phyloP scores from a whole-genome alignment of 257 asterid species.

The Solanum arcanum region DNA sequence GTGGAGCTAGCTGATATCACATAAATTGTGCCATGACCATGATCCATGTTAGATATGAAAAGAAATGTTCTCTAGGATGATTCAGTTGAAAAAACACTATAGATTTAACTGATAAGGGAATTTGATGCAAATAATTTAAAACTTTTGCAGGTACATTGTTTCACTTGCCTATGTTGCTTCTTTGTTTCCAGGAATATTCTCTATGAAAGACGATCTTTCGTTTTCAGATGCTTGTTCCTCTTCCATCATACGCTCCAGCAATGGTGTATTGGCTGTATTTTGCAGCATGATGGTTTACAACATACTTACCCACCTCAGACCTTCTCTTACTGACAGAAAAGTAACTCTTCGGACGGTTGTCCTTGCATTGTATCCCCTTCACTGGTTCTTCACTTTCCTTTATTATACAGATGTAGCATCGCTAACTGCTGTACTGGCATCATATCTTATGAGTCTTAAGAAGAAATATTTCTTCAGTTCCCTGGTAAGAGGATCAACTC shows the following conservation, averaged over 20 bases:
- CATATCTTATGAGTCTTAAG: constrained; percentile 65
- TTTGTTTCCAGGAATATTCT: constrained; percentile 66
- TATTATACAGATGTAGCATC: constrained; percentile 95
- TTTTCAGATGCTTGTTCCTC: constrained; percentile 62
- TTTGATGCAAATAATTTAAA: constrained; percentile 20
- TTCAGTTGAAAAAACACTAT: background rate
- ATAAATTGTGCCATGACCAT: background rate
- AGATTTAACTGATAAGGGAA: background rate
- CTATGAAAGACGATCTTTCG: constrained; percentile 30
- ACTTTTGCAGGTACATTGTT: constrained; percentile 81
- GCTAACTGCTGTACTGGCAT: constrained; percentile 71
- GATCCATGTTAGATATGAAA: background rate
- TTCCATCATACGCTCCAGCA: constrained; percentile 58
- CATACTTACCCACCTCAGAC: constrained; percentile 52
- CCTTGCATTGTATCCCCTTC: constrained; percentile 78
- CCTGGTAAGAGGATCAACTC: constrained; percentile 40
- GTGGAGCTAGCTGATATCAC: background rate
- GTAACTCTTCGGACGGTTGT: constrained; percentile 59
- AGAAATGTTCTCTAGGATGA: background rate
- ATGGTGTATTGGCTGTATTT: constrained; percentile 62
- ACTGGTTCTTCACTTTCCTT: constrained; percentile 88
- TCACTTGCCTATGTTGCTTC: constrained; percentile 94
- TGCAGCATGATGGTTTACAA: constrained; percentile 64
- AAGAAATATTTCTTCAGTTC: constrained; percentile 64
- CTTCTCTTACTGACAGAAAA: constrained; percentile 60